These are phyloP conservation scores for Xylaria hypoxylon DNA, from an alignment of 2,329 filamentous ascomycete species.

Conservation along the genomic window DNA sequence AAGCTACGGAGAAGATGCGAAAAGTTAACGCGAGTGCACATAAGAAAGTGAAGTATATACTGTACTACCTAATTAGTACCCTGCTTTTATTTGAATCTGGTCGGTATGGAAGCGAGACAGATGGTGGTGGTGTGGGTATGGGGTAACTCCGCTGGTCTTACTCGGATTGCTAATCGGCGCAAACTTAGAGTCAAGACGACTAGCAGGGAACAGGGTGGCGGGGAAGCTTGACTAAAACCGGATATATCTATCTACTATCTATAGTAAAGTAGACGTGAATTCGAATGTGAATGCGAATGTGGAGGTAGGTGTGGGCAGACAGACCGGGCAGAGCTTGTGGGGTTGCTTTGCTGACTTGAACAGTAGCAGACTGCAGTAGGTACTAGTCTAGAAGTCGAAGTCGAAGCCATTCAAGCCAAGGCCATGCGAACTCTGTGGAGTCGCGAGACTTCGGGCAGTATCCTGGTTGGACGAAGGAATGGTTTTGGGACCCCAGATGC, in stretches of 20 bases:
- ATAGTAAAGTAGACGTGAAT: not conserved
- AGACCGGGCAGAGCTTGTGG: no score
- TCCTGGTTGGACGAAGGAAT: conserved; percentile 14
- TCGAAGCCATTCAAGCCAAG: conserved; percentile 17
- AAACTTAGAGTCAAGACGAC: conserved; percentile 15
- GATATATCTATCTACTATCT: no score
- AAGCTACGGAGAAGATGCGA: not conserved
- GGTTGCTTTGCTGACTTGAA: not conserved
- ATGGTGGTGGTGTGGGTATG: conserved; percentile 40
- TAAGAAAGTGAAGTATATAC: not conserved
- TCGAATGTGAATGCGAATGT: not conserved
- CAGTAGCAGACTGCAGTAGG: no score
- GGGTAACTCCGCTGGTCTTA: conserved; percentile 23
- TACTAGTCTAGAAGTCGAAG: not conserved
- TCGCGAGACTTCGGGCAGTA: conserved; percentile 15
- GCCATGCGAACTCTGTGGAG: conserved; percentile 35
- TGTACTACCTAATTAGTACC: not conserved
- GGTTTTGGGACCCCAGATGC: conserved; percentile 12
- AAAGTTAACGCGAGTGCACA: not conserved
- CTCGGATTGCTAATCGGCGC: conserved; percentile 4
- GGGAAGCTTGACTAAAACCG: conserved; percentile 6
- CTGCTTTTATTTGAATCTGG: conserved; percentile 4
- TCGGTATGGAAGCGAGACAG: not conserved
- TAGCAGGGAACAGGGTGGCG: not conserved
- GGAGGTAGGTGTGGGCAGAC: not conserved